These are phyloP conservation scores for Calocera cornea DNA, from an alignment of 768 basidiomycete species.

Conservation along the genomic window DNA sequence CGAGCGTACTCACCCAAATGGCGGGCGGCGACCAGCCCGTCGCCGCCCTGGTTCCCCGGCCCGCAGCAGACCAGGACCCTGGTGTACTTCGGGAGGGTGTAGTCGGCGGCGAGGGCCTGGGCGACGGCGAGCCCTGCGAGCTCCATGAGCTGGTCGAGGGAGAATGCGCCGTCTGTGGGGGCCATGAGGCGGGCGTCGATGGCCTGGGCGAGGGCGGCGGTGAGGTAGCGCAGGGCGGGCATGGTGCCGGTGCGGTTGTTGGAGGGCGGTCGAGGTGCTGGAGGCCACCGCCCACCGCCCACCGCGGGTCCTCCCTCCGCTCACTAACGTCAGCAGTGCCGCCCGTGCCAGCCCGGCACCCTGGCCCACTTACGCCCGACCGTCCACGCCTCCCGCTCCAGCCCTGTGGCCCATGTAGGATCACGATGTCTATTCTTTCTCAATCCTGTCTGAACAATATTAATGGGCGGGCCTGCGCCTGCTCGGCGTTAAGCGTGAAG, in stretches of 20 bases:
- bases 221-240: slow-evolving; percentile 44
- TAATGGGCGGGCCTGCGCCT: no score
- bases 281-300: no score
- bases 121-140: slow-evolving; percentile 91
- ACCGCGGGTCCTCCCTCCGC: no score
- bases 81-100: slow-evolving; percentile 49
- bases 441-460: no score
- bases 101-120: slow-evolving; percentile 68
- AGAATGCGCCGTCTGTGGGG: slow-evolving; percentile 66
- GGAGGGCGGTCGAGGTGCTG: no score
- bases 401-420: no score
- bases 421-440: no score
- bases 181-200: slow-evolving; percentile 95
- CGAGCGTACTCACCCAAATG: slow-evolving; percentile 77
- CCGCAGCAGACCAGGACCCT: slow-evolving; percentile 91
- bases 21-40: slow-evolving; percentile 90
- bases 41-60: slow-evolving; percentile 95
- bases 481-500: no score
- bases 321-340: no score
- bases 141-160: slow-evolving; percentile 92
- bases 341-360: no score
- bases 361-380: no score
- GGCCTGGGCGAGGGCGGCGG: slow-evolving; percentile 69
- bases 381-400: no score
- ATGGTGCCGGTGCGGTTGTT: neutral